Evolutionary conservation across 495 filamentous ascomycete genomes (phyloP).

Genomic region (Lophiotrema nucula): DNA sequence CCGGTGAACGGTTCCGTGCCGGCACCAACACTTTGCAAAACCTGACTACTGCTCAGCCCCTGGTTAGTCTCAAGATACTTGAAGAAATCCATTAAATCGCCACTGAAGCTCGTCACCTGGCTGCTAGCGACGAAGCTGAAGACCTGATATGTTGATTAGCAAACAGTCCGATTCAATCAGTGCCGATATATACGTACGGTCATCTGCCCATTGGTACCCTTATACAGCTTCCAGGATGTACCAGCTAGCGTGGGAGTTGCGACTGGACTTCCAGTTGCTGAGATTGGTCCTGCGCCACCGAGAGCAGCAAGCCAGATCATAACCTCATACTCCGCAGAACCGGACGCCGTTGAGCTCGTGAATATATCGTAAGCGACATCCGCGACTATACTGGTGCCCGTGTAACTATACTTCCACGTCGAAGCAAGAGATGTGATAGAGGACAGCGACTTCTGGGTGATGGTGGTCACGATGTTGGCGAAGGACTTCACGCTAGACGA

Average conservation of each 20-base stretch:
- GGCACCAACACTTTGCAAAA: slow-evolving; percentile 55
- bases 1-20: slow-evolving; percentile 54
- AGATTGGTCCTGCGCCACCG: slow-evolving; percentile 64
- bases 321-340: slow-evolving; percentile 59
- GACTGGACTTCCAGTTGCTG: slow-evolving; percentile 54
- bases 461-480: slow-evolving; percentile 1
- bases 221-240: slow-evolving; percentile 53
- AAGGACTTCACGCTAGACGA: slow-evolving; percentile 4
- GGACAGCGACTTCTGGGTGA: slow-evolving; percentile 1
- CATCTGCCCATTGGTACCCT: slow-evolving; percentile 56
- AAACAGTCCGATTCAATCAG: too few species aligned
- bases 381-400: slow-evolving; percentile 54
- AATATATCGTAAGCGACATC: slow-evolving; percentile 69
- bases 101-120: slow-evolving; percentile 51
- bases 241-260: slow-evolving; percentile 55
- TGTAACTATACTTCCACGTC: slow-evolving; percentile 41
- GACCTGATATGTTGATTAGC: too few species aligned
- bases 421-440: not conserved
- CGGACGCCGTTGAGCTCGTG: slow-evolving; percentile 46
- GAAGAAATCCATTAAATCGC: slow-evolving; percentile 57
- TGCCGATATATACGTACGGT: too few species aligned
- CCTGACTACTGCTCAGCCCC: slow-evolving; percentile 52
- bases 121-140: slow-evolving; percentile 56
- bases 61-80: slow-evolving; percentile 54
- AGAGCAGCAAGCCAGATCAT: slow-evolving; percentile 69